These are phyloP conservation scores for Cordyceps fumosorosea DNA, from an alignment of 2,329 filamentous ascomycete species.

Conservation along the genomic window DNA sequence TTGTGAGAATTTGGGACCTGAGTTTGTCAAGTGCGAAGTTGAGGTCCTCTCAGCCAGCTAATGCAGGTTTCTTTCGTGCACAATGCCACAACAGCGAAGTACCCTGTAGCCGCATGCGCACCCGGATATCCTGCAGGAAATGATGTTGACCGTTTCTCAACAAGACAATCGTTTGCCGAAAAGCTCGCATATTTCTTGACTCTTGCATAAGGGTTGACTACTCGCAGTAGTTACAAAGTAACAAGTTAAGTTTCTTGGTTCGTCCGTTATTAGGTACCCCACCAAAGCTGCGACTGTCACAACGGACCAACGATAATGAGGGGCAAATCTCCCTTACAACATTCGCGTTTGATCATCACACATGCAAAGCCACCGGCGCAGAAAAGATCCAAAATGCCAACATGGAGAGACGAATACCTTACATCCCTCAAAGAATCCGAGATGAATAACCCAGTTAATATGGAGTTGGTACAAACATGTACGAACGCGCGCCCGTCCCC, in stretches of 20 bases:
- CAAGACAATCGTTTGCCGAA: too few species aligned
- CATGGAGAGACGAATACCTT: slow-evolving; percentile 79
- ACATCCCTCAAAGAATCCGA: slow-evolving; percentile 66
- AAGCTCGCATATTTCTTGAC: too few species aligned
- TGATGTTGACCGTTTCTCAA: too few species aligned
- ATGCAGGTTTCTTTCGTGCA: too few species aligned
- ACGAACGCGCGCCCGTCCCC: slow-evolving; percentile 22
- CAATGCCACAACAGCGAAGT: too few species aligned
- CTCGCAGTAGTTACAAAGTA: too few species aligned
- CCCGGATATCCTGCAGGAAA: too few species aligned
- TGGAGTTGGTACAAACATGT: slow-evolving; percentile 75
- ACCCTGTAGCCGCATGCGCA: too few species aligned
- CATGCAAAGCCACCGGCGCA: background rate
- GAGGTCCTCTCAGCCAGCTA: too few species aligned
- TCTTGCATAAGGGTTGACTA: too few species aligned
- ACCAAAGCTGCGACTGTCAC: background rate
- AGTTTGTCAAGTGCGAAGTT: too few species aligned
- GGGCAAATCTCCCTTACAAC: background rate
- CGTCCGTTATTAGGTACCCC: background rate
- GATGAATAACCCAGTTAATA: slow-evolving; percentile 54
- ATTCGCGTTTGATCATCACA: background rate
- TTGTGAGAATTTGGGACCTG: too few species aligned
- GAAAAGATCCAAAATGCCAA: slow-evolving; percentile 38
- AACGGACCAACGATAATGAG: background rate
- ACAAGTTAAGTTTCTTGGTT: background rate